Evolutionary conservation across 345 rosid genomes (phyloP).

Genomic region (Populus deltoides): DNA sequence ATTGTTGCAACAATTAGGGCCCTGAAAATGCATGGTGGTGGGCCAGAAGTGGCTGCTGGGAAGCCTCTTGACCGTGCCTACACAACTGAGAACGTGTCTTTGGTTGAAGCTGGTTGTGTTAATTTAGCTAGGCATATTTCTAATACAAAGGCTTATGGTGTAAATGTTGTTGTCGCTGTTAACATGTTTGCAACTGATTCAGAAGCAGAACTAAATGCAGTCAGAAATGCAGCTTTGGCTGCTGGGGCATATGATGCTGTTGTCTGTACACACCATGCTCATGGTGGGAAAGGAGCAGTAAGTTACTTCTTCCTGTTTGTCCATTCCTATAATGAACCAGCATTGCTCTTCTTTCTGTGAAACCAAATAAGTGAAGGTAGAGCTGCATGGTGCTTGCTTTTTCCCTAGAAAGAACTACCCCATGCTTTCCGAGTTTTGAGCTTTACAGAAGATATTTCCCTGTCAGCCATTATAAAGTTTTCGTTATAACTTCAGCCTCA

Average conservation of each 20-base stretch:
- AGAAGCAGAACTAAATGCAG: slow-evolving; percentile 85
- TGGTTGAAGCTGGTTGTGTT: slow-evolving; percentile 93
- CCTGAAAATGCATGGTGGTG: slow-evolving; percentile 99
- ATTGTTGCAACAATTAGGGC: slow-evolving; percentile 97
- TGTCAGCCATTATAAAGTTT: no score
- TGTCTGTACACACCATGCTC: slow-evolving; percentile 90
- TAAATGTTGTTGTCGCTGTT: slow-evolving; percentile 93
- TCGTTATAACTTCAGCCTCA: background rate
- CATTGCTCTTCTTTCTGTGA: background rate
- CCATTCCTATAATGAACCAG: background rate
- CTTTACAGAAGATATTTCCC: background rate
- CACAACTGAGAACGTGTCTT: slow-evolving; percentile 74
- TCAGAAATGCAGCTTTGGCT: slow-evolving; percentile 67
- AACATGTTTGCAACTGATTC: slow-evolving; percentile 90
- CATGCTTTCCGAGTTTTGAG: background rate
- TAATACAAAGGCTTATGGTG: slow-evolving; percentile 83
- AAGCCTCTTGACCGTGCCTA: slow-evolving; percentile 91
- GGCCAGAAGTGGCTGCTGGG: slow-evolving; percentile 95
- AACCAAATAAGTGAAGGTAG: background rate
- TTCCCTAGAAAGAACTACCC: background rate
- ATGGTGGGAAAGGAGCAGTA: slow-evolving; percentile 98
- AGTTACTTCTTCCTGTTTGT: slow-evolving; percentile 20
- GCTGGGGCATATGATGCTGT: slow-evolving; percentile 97
- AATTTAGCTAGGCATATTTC: slow-evolving; percentile 90
- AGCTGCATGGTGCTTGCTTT: background rate